Percentiles rank a stretch among this genome's conserved stretches.
Evolutionary conservation across 2,329 filamentous ascomycete species (phyloP).

Genomic region (Fusarium avenaceum): DNA sequence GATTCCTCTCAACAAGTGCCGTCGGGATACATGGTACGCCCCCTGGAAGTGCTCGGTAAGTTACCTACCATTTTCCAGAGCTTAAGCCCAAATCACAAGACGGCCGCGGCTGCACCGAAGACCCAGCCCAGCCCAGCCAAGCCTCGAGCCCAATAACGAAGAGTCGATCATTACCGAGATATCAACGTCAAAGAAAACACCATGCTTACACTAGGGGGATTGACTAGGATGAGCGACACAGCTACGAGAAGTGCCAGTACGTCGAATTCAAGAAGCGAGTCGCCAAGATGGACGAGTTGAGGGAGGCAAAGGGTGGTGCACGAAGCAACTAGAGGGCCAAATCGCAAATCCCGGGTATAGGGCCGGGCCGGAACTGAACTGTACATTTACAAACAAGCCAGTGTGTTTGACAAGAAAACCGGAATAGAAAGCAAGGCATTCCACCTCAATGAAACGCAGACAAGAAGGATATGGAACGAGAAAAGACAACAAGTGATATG

Average conservation of each 20-base stretch:
- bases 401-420: slow-evolving; percentile 41
- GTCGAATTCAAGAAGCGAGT: slow-evolving; percentile 98
- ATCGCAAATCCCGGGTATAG: slow-evolving; percentile 25
- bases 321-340: slow-evolving; percentile 80
- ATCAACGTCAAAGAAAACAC: slow-evolving; percentile 22
- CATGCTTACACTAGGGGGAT: slow-evolving; percentile 42
- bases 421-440: slow-evolving; percentile 48
- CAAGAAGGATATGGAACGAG: slow-evolving; percentile 7
- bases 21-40: slow-evolving; percentile 90
- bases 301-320: slow-evolving; percentile 84
- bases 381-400: slow-evolving; percentile 52
- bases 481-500: slow-evolving; percentile 24
- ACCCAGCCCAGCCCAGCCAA: slow-evolving; percentile 11
- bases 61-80: slow-evolving; percentile 35
- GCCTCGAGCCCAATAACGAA: slow-evolving; percentile 7
- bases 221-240: slow-evolving; percentile 89
- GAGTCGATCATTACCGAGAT: slow-evolving; percentile 31
- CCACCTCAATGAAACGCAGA: slow-evolving; percentile 37
- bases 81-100: slow-evolving; percentile 13
- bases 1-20: slow-evolving; percentile 96
- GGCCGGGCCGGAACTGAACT: slow-evolving; percentile 48
- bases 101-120: slow-evolving; percentile 21
- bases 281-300: slow-evolving; percentile 97
- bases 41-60: slow-evolving; percentile 98
- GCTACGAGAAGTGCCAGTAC: slow-evolving; percentile 99